These are phyloP conservation scores for Yarrowia galli DNA, from an alignment of 1,139 yeast genomes.

Conservation along the genomic window DNA sequence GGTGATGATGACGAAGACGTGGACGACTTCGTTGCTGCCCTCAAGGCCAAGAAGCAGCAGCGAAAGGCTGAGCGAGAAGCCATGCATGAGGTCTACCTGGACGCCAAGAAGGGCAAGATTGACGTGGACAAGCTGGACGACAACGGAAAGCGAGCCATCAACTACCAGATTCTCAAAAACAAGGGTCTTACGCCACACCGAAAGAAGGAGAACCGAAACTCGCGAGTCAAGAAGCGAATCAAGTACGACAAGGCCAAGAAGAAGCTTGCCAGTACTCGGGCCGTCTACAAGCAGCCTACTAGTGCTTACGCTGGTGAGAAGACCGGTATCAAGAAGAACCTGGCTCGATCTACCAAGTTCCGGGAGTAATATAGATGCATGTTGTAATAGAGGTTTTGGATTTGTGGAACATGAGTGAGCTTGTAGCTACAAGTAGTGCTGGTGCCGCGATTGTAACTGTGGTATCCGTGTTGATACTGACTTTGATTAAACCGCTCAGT, in stretches of 20 bases:
- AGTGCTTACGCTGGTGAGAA: constrained; percentile 93
- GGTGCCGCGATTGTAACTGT: no score
- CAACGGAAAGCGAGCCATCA: constrained; percentile 92
- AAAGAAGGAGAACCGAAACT: constrained; percentile 91
- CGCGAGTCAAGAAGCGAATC: constrained; percentile 98
- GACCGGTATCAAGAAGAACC: constrained; percentile 96
- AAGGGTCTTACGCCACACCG: constrained; percentile 94
- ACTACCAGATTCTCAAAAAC: constrained; percentile 90
- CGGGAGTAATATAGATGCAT: constrained; percentile 39
- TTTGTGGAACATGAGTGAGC: neutral
- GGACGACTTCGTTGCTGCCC: constrained; percentile 59
- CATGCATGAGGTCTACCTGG: constrained; percentile 75
- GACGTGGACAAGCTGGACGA: constrained; percentile 60
- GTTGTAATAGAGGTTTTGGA: constrained; percentile 14
- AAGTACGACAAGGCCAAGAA: constrained; percentile 94
- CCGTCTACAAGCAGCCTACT: constrained; percentile 78
- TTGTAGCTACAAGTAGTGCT: no score
- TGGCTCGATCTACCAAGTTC: constrained; percentile 85
- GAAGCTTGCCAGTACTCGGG: constrained; percentile 89
- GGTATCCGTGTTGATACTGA: no score
- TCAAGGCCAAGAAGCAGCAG: constrained; percentile 58
- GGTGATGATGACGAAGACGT: constrained; percentile 49
- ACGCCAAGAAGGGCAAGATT: constrained; percentile 84
- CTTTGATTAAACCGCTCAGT: neutral
- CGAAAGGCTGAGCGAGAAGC: constrained; percentile 63